Evolutionary conservation across 129 eudicot species (phyloP), one percentile per base, ranked within the genome.

Genomic region (Saussurea involucrata): DNA sequence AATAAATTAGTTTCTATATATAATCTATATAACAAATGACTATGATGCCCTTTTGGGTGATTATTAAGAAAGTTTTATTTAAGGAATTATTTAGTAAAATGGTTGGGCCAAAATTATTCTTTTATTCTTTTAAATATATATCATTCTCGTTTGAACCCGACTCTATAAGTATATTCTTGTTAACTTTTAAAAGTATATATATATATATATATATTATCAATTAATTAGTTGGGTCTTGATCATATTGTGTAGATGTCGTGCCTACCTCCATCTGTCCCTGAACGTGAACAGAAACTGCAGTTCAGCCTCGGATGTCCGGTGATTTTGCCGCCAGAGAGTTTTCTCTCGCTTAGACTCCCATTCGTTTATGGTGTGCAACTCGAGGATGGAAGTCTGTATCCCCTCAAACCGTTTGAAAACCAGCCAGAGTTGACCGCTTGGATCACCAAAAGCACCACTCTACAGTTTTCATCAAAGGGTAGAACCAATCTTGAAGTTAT

Each of bases 241-340:
- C 25, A 68, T 40, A 36, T 69, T 69, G 42, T 84, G 75, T 68
- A 94, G 98, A 85, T 55, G 34, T 95, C 98, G 8, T 91, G 93
- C 76, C 74, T 89, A 77, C 93, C 96, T 79, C 78, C 86, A 33
- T 74, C 88, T 17, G 74, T 85, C 49, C 80, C 76, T 27, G 92
- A 88, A 28, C 83, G 83, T 80, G 93, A 90, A 83, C 83, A 83
- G 77, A 86, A 90, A 68, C 82, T 95, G 81, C 90, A 85, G 55
- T 95, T 95, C 67, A 83, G 85, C 84, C 74, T 91, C 84, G 98
- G 96, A 27, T 86, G 90, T 75, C 87, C 70, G 12, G 93, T 89
- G 80, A 83, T 89, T 69, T 83, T 95, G 79, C 97, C 97, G n/a
- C 96, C 97, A 18, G 98, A 95, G 74, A 95, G 97, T 85, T 91